Base-by-base conservation (phyloP, 495 filamentous ascomycete species). In the Lindgomyces ingoldianus region DNA sequence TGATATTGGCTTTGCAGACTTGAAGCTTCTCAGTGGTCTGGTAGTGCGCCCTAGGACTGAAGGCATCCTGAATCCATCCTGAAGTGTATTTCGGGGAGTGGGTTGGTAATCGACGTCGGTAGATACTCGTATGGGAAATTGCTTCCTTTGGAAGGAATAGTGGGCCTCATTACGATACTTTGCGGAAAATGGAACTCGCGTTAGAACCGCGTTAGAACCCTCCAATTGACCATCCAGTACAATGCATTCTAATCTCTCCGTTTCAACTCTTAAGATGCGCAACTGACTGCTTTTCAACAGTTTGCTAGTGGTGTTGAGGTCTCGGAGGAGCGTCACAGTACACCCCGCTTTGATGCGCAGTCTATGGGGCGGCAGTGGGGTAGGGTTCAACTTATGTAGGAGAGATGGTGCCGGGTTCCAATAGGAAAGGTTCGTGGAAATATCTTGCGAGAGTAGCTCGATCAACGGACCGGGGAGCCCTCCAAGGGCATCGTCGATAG, bases 361-460 rank as follows among this genome's bases (percentile, higher is more conserved):
- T 10, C 68, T 30, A 44, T 67, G 64, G 16, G 55, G 60, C 22
- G 65, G 64, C 4, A 67, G 14, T 1, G 36, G 56, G 21, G 22
- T n/a, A 27, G 60, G 68, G 29, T 68, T 68, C 33, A 67, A 24
- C 33, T 57, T 64, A 53, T 71, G 47, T 0, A 67, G 41, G 2
- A 67, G 64, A 4, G 68, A 45, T 1, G 36, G 41, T n/a, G 33
- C 36, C 1, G 68, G 64, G 33, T 64, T 36, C 68, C 65, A 70
- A 8, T 11, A 36, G 0, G 16, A 12, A 3, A 26, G 25, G 24
- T 65, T 41, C 14, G 27, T 53, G 12, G 61, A 61, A 14, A 24
- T 44, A 48, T 71, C 64, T 55, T 57, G 19, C 16, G 68, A 68
- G 8, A 64, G 56, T 10, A 71, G 19, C 33, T 71, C 68, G 21